Conservation (phyloP, 2,329 filamentous ascomycete genomes). For the Metarhizium anisopliae region DNA sequence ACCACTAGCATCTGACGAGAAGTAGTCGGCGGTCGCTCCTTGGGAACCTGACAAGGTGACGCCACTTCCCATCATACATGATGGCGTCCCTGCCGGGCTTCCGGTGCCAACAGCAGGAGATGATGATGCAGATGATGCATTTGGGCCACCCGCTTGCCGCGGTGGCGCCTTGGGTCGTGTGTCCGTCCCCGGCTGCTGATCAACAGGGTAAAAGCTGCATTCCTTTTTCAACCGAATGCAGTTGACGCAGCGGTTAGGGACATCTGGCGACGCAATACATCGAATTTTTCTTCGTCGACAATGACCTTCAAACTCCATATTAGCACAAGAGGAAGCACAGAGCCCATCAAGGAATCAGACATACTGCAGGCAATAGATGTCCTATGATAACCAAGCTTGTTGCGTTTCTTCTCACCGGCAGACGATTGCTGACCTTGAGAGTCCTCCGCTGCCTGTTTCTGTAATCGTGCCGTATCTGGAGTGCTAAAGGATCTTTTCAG, state of each 20-base stretch:
- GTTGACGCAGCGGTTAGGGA: constrained; percentile 77
- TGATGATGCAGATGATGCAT: constrained; percentile 35
- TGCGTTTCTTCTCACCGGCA: constrained; percentile 54
- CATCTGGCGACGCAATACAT: constrained; percentile 69
- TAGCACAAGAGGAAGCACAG: neutral
- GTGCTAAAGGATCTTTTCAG: constrained; percentile 42
- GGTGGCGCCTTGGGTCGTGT: constrained; percentile 32
- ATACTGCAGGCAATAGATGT: constrained; percentile 93
- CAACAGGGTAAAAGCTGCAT: constrained; percentile 85
- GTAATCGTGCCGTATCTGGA: constrained; percentile 35
- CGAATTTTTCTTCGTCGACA: constrained; percentile 90
- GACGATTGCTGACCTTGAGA: constrained; percentile 18
- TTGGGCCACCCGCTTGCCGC: constrained; percentile 29
- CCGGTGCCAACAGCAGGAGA: constrained; percentile 37
- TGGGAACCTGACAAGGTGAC: constrained; percentile 19
- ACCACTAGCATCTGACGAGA: constrained; percentile 33
- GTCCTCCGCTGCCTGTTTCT: constrained; percentile 22
- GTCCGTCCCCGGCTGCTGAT: constrained; percentile 55
- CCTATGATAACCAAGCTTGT: constrained; percentile 91
- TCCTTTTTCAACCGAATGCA: constrained; percentile 93
- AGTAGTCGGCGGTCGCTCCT: constrained; percentile 25
- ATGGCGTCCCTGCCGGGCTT: constrained; percentile 30
- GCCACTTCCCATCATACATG: neutral
- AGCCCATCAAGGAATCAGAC: constrained; percentile 27
- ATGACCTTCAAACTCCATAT: constrained; percentile 50